Evolutionary conservation across 768 basidiomycete species (phyloP).

Genomic region (Amyloporia xantha): DNA sequence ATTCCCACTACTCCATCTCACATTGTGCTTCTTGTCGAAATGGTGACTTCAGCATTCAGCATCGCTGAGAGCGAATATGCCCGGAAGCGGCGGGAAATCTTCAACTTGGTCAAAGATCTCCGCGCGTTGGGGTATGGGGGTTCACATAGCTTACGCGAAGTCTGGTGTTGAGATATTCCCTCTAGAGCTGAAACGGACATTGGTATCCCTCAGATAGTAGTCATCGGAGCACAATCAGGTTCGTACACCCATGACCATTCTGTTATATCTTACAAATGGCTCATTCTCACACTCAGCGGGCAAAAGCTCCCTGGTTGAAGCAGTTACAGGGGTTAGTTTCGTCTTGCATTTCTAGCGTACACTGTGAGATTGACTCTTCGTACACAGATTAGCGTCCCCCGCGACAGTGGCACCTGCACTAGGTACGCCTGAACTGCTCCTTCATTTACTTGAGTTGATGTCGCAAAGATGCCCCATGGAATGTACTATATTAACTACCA

Average conservation of each 20-base stretch:
- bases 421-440: conserved; percentile 29
- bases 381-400: conserved; percentile 49
- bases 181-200: conserved; percentile 33
- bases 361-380: too few species aligned
- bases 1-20: too few species aligned
- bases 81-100: conserved; percentile 30
- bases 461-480: conserved; percentile 21
- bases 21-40: too few species aligned
- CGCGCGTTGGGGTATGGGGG: conserved; percentile 31
- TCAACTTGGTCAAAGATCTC: conserved; percentile 34
- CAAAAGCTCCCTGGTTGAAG: conserved; percentile 55
- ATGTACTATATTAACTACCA: conserved; percentile 2
- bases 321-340: conserved; percentile 43
- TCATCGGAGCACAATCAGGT: conserved; percentile 55
- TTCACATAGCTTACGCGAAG: too few species aligned
- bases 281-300: conserved; percentile 47
- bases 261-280: too few species aligned
- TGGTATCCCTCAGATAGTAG: conserved; percentile 45
- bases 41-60: too few species aligned
- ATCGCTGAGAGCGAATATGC: conserved; percentile 35
- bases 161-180: too few species aligned
- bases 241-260: conserved; percentile 13
- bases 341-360: neutral
- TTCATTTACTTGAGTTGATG: neutral
- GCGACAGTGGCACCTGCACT: conserved; percentile 57